A percentile compares a stretch with the other conserved stretches of the same genome.
These are phyloP conservation scores for Solanum piurae DNA, from an alignment of 257 asterid species.

Conservation along the genomic window DNA sequence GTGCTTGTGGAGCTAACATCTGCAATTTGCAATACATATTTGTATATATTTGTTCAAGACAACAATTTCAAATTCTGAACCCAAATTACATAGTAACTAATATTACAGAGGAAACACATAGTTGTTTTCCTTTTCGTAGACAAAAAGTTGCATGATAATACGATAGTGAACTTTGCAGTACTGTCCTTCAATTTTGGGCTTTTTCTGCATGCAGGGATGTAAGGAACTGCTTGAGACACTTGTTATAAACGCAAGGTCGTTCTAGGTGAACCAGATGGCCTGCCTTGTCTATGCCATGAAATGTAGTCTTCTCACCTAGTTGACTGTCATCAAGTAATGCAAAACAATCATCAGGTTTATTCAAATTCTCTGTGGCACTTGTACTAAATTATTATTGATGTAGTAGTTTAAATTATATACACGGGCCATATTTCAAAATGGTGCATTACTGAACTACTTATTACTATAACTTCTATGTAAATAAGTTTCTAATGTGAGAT, in stretches of 20 bases:
- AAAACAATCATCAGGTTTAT: neutral
- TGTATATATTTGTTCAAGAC: neutral
- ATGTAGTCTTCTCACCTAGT: conserved; percentile 50
- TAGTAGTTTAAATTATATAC: neutral
- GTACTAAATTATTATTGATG: neutral
- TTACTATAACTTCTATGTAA: neutral
- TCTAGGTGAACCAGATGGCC: conserved; percentile 89
- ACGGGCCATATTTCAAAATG: neutral
- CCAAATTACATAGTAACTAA: neutral
- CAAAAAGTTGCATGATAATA: neutral
- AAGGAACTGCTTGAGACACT: conserved; percentile 59
- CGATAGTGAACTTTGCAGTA: neutral
- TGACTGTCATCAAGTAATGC: conserved; percentile 29
- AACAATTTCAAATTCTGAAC: neutral
- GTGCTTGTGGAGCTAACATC: neutral
- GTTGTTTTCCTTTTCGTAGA: neutral
- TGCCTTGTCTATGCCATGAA: conserved; percentile 51
- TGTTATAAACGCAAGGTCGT: conserved; percentile 66
- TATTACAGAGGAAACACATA: neutral
- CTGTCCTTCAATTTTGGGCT: conserved; percentile 11
- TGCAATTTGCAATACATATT: neutral
- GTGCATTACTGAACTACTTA: neutral
- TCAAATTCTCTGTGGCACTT: neutral
- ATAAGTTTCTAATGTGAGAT: neutral
- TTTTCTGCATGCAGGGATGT: conserved; percentile 33